Percentiles rank a stretch among this genome's conserved stretches.
phyloP scores from a whole-genome alignment of 2,329 filamentous ascomycete species.

The Fusarium keratoplasticum region DNA sequence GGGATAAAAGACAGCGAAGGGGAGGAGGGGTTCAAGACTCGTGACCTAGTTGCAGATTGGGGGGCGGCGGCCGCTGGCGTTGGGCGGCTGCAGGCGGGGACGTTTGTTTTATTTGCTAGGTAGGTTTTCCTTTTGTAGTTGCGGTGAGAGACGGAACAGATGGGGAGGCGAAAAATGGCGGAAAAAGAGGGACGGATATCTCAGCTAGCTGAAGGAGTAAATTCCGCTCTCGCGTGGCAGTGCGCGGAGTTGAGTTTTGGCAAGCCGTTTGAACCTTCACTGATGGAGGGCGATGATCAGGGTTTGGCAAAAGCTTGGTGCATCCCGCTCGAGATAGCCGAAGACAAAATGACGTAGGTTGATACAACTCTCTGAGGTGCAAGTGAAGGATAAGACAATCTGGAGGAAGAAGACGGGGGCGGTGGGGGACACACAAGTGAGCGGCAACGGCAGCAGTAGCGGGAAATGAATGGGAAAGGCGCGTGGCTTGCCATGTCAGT shows the following conservation, averaged over 20 bases:
- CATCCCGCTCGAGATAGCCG: not conserved
- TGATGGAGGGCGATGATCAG: constrained; percentile 19
- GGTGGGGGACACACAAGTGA: not conserved
- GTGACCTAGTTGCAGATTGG: constrained; percentile 20
- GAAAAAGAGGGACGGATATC: not conserved
- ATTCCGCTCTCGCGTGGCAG: not conserved
- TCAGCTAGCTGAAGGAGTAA: not conserved
- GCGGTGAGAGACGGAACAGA: constrained; percentile 17
- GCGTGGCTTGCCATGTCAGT: not conserved
- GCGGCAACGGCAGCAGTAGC: constrained; percentile 16
- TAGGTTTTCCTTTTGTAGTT: constrained; percentile 6
- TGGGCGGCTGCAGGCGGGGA: constrained; percentile 23
- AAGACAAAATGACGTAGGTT: constrained; percentile 29
- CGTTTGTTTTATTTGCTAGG: not conserved
- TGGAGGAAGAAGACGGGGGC: constrained; percentile 2
- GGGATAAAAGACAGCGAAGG: constrained; percentile 18
- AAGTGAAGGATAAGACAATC: not conserved
- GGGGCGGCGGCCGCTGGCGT: not conserved
- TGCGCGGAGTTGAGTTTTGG: not conserved
- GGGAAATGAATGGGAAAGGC: not conserved
- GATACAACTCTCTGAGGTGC: not conserved
- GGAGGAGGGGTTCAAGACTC: constrained; percentile 11
- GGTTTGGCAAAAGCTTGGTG: constrained; percentile 27
- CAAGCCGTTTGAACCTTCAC: not conserved
- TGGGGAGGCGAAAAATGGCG: not conserved